These are phyloP conservation scores for Candida multigemmis DNA, from an alignment of 805 yeast genomes.

Conservation along the genomic window DNA sequence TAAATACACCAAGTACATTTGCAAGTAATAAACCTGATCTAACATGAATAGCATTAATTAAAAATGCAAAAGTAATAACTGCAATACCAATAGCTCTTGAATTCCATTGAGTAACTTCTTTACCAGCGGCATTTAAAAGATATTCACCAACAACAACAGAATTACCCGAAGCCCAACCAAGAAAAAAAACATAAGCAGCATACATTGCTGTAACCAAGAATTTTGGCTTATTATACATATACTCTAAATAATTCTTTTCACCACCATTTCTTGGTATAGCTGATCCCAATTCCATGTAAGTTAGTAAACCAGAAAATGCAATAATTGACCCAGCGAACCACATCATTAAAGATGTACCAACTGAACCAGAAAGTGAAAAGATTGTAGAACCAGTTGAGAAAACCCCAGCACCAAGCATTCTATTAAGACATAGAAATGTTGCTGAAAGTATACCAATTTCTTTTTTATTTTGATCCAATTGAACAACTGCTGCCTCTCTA, in stretches of 20 bases:
- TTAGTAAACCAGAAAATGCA: slow-evolving; percentile 47
- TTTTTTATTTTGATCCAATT: slow-evolving; percentile 34
- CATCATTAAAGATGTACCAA: slow-evolving; percentile 60
- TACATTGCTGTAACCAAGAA: slow-evolving; percentile 54
- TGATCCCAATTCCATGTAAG: slow-evolving; percentile 74
- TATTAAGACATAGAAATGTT: slow-evolving; percentile 46
- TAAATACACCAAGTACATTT: slow-evolving; percentile 57
- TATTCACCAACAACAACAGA: slow-evolving; percentile 76
- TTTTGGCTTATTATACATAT: slow-evolving; percentile 57
- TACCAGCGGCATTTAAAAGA: slow-evolving; percentile 64
- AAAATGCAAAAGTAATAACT: slow-evolving; percentile 61
- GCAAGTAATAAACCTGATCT: slow-evolving; percentile 62
- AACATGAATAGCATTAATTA: slow-evolving; percentile 52
- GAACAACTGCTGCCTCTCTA: slow-evolving; percentile 19
- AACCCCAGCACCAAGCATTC: slow-evolving; percentile 71
- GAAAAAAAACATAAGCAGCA: slow-evolving; percentile 62
- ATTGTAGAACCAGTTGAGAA: slow-evolving; percentile 62
- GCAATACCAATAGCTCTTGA: slow-evolving; percentile 72
- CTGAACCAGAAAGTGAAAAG: slow-evolving; percentile 52
- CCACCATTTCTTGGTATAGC: slow-evolving; percentile 79
- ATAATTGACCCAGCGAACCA: slow-evolving; percentile 72
- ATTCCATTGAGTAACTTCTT: slow-evolving; percentile 63
- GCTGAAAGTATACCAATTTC: slow-evolving; percentile 38
- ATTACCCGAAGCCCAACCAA: slow-evolving; percentile 85
- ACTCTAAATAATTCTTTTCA: slow-evolving; percentile 74